Percentiles rank a stretch among this genome's conserved stretches.
phyloP scores from a whole-genome alignment of 108 stramenopile species.

The Cylindrotheca fusiformis region DNA sequence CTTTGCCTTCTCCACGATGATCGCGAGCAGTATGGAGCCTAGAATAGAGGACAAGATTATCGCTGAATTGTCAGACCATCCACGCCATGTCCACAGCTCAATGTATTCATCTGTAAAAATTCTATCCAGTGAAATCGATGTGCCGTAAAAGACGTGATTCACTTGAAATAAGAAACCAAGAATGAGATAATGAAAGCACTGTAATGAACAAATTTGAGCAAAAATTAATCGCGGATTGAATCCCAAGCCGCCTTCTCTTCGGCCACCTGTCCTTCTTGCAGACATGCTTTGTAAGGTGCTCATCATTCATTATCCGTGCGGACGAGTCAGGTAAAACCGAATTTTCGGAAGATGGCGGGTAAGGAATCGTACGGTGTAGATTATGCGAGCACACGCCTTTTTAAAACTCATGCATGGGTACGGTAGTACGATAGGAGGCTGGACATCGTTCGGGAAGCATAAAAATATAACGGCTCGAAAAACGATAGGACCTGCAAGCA shows the following conservation, averaged over 20 bases:
- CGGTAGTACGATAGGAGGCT: no score
- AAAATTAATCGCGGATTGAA: conserved; percentile 47
- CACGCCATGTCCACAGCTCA: conserved; percentile 50
- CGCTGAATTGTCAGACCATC: conserved; percentile 69
- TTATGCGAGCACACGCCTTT: no score
- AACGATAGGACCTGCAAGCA: no score
- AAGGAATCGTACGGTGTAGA: no score
- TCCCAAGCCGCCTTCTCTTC: neutral
- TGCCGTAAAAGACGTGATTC: conserved; percentile 65
- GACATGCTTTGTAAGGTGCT: no score
- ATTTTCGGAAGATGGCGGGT: no score
- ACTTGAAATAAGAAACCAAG: conserved; percentile 66
- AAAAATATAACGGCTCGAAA: no score
- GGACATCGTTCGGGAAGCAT: no score
- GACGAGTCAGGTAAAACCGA: no score
- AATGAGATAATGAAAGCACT: conserved; percentile 77
- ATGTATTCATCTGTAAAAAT: conserved; percentile 76
- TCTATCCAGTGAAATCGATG: conserved; percentile 66
- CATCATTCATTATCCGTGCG: no score
- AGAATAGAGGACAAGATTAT: conserved; percentile 48
- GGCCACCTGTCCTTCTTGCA: neutral
- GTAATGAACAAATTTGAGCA: conserved; percentile 69
- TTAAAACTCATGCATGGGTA: no score
- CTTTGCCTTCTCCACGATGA: conserved; percentile 63
- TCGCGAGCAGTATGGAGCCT: conserved; percentile 43